These are phyloP conservation scores for Acrocalymma vagum DNA, from an alignment of 2,329 filamentous ascomycete species.

Conservation along the genomic window DNA sequence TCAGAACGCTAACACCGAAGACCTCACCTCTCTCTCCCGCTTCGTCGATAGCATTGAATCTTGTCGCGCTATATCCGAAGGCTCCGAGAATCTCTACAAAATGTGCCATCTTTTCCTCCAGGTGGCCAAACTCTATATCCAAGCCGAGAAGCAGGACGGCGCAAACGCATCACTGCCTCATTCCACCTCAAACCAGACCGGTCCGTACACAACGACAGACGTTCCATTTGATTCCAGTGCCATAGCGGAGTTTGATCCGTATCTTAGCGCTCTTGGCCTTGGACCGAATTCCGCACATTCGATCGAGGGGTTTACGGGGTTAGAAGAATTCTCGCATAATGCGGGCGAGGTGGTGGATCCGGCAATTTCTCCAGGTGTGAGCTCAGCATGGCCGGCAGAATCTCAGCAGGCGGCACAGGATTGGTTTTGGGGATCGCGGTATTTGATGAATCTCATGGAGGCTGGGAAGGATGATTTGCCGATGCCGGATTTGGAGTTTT, in stretches of 20 bases:
- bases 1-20: slow-evolving; percentile 59
- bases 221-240: slow-evolving; percentile 11
- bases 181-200: too few relatives aligned
- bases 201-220: too few relatives aligned
- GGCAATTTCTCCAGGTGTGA: background rate
- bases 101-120: slow-evolving; percentile 67
- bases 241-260: slow-evolving; percentile 62
- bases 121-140: slow-evolving; percentile 67
- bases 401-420: slow-evolving; percentile 60
- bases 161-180: background rate
- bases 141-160: slow-evolving; percentile 62
- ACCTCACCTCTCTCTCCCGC: slow-evolving; percentile 62
- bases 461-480: slow-evolving; percentile 61
- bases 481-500: slow-evolving; percentile 23
- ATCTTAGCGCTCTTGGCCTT: slow-evolving; percentile 68
- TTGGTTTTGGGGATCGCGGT: slow-evolving; percentile 70
- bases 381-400: slow-evolving; percentile 6
- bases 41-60: slow-evolving; percentile 64
- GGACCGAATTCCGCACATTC: slow-evolving; percentile 50
- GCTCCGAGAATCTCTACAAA: slow-evolving; percentile 65
- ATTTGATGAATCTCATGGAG: slow-evolving; percentile 70
- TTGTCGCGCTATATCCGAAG: slow-evolving; percentile 60
- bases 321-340: background rate
- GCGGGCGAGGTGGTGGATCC: background rate
- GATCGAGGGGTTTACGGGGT: slow-evolving; percentile 14